A percentile compares a stretch with the other conserved stretches of the same genome.
Evolutionary conservation across 768 basidiomycete genomes (phyloP).

Genomic region (Panus rudis): DNA sequence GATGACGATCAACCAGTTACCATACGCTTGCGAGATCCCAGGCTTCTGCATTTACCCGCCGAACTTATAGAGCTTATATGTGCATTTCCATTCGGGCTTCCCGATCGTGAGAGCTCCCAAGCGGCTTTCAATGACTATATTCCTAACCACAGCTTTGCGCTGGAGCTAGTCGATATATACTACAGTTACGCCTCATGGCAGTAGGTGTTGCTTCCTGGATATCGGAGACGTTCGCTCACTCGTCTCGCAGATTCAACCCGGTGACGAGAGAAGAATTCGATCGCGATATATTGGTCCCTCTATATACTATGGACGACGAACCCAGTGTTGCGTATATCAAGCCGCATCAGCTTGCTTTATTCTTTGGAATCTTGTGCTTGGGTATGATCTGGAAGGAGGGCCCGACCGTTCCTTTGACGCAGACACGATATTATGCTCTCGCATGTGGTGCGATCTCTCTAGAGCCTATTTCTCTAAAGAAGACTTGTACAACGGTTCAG

Average conservation of each 20-base stretch:
- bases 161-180: slow-evolving; percentile 35
- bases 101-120: slow-evolving; percentile 31
- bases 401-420: slow-evolving; percentile 24
- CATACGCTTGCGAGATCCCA: slow-evolving; percentile 9
- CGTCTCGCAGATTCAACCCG: slow-evolving; percentile 37
- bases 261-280: slow-evolving; percentile 37
- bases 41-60: slow-evolving; percentile 29
- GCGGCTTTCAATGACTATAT: slow-evolving; percentile 32
- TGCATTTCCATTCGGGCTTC: slow-evolving; percentile 44
- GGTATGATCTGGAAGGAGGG: slow-evolving; percentile 38
- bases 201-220: slow-evolving; percentile 29
- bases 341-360: slow-evolving; percentile 42
- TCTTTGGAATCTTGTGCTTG: slow-evolving; percentile 44
- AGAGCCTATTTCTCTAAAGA: slow-evolving; percentile 36
- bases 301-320: slow-evolving; percentile 35
- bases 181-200: slow-evolving; percentile 37
- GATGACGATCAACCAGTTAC: too few relatives aligned
- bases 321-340: slow-evolving; percentile 32
- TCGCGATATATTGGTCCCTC: slow-evolving; percentile 31
- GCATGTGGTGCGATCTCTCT: slow-evolving; percentile 41
- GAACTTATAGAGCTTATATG: slow-evolving; percentile 39
- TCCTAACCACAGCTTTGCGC: slow-evolving; percentile 32
- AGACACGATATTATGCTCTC: slow-evolving; percentile 40
- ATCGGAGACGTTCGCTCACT: not conserved
- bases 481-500: slow-evolving; percentile 40